These are phyloP conservation scores for Carex pumila DNA, from an alignment of 176 grass and related monocot species.

Conservation along the genomic window DNA sequence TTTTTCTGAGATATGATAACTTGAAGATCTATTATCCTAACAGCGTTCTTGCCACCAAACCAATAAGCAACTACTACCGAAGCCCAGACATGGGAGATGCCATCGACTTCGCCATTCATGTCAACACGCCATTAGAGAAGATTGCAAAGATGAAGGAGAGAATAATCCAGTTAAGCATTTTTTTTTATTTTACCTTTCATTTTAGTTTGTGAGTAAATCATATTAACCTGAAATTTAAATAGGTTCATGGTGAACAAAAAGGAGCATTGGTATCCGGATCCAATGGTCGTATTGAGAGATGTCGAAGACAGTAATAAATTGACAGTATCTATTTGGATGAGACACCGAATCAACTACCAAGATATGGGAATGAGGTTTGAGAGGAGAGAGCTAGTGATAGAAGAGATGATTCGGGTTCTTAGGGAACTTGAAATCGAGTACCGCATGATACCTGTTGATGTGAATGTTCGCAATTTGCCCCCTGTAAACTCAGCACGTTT, in stretches of 20 bases:
- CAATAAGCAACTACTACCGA: too few species aligned
- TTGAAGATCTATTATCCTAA: too few species aligned
- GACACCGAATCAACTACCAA: constrained; percentile 88
- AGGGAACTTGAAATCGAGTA: constrained; percentile 85
- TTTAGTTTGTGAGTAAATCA: neutral
- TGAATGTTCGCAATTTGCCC: constrained; percentile 64
- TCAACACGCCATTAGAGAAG: too few species aligned
- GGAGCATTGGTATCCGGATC: constrained; percentile 81
- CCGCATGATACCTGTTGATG: constrained; percentile 61
- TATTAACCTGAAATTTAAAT: neutral
- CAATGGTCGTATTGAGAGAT: constrained; percentile 64
- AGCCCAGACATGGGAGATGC: too few species aligned
- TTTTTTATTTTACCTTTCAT: neutral
- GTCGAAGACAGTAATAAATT: constrained; percentile 75
- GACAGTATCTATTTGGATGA: constrained; percentile 69
- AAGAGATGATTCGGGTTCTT: constrained; percentile 78
- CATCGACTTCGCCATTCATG: too few species aligned
- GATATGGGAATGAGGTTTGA: constrained; percentile 62
- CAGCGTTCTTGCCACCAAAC: too few species aligned
- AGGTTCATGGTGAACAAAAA: constrained; percentile 90
- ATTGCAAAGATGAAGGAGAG: too few species aligned
- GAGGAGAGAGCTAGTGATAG: constrained; percentile 70
- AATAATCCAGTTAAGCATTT: too few species aligned
- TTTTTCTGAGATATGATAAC: too few species aligned
- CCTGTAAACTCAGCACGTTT: constrained; percentile 38